Evolutionary conservation across 495 filamentous ascomycete species (phyloP), one percentile per base, ranked within the genome.

Genomic region (Penicillium salamii): DNA sequence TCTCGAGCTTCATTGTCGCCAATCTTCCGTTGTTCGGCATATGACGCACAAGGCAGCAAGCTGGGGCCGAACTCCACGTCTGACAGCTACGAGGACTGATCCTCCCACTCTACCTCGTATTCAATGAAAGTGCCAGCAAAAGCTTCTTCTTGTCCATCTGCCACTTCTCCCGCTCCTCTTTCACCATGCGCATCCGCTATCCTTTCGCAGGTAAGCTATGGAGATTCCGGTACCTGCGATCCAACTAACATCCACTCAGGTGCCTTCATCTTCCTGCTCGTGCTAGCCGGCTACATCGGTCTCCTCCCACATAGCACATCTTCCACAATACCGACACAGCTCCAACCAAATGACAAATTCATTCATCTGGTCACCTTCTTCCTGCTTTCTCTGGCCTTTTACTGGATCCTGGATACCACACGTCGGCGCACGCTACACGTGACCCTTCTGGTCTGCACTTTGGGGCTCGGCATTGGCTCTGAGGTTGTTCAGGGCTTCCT

Each of bases 351-450:
- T 77, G 91, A 96, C 79, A 96, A 97, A 70, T 74, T 88, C 64
- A 82, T 99, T 20, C 95, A 97, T 67, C 75, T 90, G 60, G 36
- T 92, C 40, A 89, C 87, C 52, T 97, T 99, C 76, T 95, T 97
- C 81, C 56, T 87, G 48, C 74, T 99, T 19, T 92, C 95, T 11
- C 54, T 88, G 31, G 73, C 76, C 58, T 97, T 97, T 80, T 99
- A 99, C 83, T 99, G 92, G 91, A 87, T 95, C 61, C 68, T 96
- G 59, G 93, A 99, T 62, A 91, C 91, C 35, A 83, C 84, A 40
- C 87, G 95, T 40, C 82, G 91, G 24, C 87, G 92, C 49, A 84
- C 81, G 17, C 71, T 95, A 13, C 88, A 97, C 65, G 65, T 96
- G 40, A 96, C 91, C 18, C 70, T 97, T n/a, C 53, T 89, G 13